Conservation (phyloP, 805 yeast genomes). For the Saccharomycopsis javanensis region DNA sequence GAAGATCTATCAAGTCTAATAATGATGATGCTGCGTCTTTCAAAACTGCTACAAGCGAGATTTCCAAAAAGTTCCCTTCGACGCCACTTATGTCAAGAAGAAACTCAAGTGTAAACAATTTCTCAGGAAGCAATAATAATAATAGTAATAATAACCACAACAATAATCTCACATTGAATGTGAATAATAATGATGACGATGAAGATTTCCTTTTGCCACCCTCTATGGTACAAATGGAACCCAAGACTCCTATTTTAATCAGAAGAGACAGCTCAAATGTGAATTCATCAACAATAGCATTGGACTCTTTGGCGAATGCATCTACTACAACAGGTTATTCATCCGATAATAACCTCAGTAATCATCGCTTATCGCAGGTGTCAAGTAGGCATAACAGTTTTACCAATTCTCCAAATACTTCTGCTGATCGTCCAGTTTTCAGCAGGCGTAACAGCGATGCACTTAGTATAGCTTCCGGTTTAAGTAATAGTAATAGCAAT, state of each 20-base stretch:
- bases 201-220: constrained; percentile 40
- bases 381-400: constrained; percentile 15
- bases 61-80: constrained; percentile 18
- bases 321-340: background rate
- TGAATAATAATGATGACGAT: constrained; percentile 21
- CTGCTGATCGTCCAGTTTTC: background rate
- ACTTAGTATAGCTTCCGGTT: constrained; percentile 9
- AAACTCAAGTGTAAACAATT: constrained; percentile 21
- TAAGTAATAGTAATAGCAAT: background rate
- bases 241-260: constrained; percentile 64
- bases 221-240: constrained; percentile 60
- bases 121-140: background rate
- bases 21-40: constrained; percentile 26
- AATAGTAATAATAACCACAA: constrained; percentile 1
- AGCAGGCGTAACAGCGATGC: constrained; percentile 13
- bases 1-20: constrained; percentile 25
- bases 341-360: background rate
- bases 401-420: constrained; percentile 2
- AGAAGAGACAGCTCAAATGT: constrained; percentile 39
- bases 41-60: constrained; percentile 25
- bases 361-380: constrained; percentile 5
- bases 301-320: background rate
- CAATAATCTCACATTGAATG: constrained; percentile 11
- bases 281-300: background rate
- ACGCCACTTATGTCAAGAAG: constrained; percentile 14